Evolutionary conservation across 2,329 filamentous ascomycete genomes (phyloP).

Genomic region (Tolypocladium amazonense): DNA sequence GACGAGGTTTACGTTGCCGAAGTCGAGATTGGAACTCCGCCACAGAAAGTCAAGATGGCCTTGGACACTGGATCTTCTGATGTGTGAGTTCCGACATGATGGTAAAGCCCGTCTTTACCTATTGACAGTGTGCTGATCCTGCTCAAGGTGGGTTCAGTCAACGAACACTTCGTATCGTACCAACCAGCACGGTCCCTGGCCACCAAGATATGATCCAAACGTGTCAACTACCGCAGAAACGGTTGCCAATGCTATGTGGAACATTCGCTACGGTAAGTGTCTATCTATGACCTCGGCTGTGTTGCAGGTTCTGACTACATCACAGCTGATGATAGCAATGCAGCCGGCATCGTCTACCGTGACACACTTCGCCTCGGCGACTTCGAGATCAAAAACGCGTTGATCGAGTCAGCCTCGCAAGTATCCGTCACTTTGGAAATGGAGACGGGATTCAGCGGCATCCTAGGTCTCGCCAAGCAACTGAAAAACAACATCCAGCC

Average conservation of each 20-base stretch:
- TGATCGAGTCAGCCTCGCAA: constrained; percentile 36
- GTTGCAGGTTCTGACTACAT: background rate
- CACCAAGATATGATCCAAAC: constrained; percentile 31
- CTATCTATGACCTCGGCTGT: background rate
- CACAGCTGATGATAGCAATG: constrained; percentile 32
- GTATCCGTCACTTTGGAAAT: constrained; percentile 32
- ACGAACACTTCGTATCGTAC: constrained; percentile 30
- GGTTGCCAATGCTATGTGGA: constrained; percentile 35
- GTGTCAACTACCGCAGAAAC: constrained; percentile 31
- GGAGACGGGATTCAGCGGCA: constrained; percentile 32
- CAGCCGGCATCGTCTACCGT: constrained; percentile 36
- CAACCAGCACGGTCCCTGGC: constrained; percentile 23
- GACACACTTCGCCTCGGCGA: constrained; percentile 38
- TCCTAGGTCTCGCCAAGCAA: constrained; percentile 40
- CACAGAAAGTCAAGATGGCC: constrained; percentile 35
- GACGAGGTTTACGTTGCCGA: constrained; percentile 34
- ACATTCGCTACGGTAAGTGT: constrained; percentile 35
- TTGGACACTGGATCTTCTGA: constrained; percentile 45
- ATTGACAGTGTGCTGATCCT: constrained; percentile 1
- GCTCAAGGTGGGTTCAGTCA: constrained; percentile 41
- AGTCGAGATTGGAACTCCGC: constrained; percentile 34
- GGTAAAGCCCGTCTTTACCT: too few relatives aligned
- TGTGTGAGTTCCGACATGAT: constrained; percentile 41
- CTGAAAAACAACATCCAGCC: constrained; percentile 33
- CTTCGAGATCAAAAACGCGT: constrained; percentile 31